Percentiles rank a stretch among this genome's conserved stretches.
Evolutionary conservation across 768 basidiomycete species (phyloP).

Genomic region (Leccinellum albellum): DNA sequence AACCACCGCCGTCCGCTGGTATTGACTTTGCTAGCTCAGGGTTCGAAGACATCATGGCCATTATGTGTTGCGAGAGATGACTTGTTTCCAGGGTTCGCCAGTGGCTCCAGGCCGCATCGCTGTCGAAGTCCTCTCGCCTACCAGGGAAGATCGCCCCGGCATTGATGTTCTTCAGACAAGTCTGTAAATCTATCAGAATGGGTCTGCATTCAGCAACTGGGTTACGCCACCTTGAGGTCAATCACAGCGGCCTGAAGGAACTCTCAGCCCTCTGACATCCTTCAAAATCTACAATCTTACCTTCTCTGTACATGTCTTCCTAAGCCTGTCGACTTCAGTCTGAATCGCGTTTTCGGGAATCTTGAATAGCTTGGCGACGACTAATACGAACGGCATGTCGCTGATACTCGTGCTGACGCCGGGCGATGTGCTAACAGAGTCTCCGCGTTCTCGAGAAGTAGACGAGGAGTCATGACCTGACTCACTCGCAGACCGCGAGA

Average conservation of each 20-base stretch:
- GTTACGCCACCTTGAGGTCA: slow-evolving; percentile 70
- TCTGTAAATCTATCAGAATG: slow-evolving; percentile 35
- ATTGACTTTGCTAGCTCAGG: slow-evolving; percentile 83
- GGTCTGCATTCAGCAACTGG: not conserved
- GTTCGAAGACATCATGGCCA: slow-evolving; percentile 80
- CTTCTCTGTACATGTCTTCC: slow-evolving; percentile 71
- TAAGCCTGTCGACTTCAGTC: slow-evolving; percentile 66
- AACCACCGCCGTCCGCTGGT: slow-evolving; percentile 42
- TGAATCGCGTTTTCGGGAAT: slow-evolving; percentile 64
- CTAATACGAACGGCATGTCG: slow-evolving; percentile 76
- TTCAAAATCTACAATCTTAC: slow-evolving; percentile 28
- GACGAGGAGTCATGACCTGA: slow-evolving; percentile 67
- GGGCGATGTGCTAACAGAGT: slow-evolving; percentile 41
- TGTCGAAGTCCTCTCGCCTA: slow-evolving; percentile 81
- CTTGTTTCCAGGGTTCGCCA: slow-evolving; percentile 83
- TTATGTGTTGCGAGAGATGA: slow-evolving; percentile 82
- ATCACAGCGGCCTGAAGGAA: slow-evolving; percentile 66
- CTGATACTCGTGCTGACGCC: slow-evolving; percentile 45
- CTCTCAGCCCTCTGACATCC: not conserved
- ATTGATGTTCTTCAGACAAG: slow-evolving; percentile 88
- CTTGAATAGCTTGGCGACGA: slow-evolving; percentile 72
- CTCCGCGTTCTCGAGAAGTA: slow-evolving; percentile 50
- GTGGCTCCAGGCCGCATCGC: slow-evolving; percentile 75
- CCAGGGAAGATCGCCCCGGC: slow-evolving; percentile 82
- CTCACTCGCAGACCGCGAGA: slow-evolving; percentile 61